phyloP scores from a whole-genome alignment of 805 yeast genomes.

The Spencermartinsiella europaea region DNA sequence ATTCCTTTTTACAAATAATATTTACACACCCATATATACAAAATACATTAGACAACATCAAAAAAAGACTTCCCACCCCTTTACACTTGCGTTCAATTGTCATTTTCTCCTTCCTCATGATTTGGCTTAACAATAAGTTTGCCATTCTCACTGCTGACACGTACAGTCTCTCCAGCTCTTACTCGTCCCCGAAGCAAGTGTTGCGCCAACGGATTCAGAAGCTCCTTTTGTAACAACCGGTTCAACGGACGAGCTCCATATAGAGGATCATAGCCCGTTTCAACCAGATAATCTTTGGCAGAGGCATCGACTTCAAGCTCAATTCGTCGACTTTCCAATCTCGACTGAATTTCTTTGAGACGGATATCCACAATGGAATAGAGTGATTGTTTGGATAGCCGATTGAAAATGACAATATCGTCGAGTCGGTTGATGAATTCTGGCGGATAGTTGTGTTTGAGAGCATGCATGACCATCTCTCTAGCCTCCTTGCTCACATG shows the following conservation, averaged over 20 bases:
- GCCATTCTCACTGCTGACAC: slow-evolving; percentile 43
- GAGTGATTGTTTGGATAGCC: slow-evolving; percentile 72
- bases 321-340: slow-evolving; percentile 76
- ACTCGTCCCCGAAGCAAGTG: slow-evolving; percentile 75
- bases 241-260: slow-evolving; percentile 97
- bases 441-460: slow-evolving; percentile 79
- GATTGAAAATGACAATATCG: slow-evolving; percentile 88
- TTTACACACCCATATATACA: slow-evolving; percentile 10
- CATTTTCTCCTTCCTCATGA: slow-evolving; percentile 27
- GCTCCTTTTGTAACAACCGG: slow-evolving; percentile 73
- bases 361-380: slow-evolving; percentile 81
- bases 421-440: slow-evolving; percentile 94
- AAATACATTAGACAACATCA: background rate
- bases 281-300: slow-evolving; percentile 75
- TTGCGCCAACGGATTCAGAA: slow-evolving; percentile 87
- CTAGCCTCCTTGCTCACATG: slow-evolving; percentile 55
- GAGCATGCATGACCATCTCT: slow-evolving; percentile 54
- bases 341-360: slow-evolving; percentile 70
- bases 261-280: slow-evolving; percentile 81
- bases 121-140: slow-evolving; percentile 44
- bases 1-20: background rate
- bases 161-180: slow-evolving; percentile 49
- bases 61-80: too few relatives aligned
- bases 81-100: too few relatives aligned
- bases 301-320: slow-evolving; percentile 46